Evolutionary conservation across 78 protist genomes (phyloP), one percentile per base, ranked within the genome.

Genomic region (Pelomyxa schiedti): DNA sequence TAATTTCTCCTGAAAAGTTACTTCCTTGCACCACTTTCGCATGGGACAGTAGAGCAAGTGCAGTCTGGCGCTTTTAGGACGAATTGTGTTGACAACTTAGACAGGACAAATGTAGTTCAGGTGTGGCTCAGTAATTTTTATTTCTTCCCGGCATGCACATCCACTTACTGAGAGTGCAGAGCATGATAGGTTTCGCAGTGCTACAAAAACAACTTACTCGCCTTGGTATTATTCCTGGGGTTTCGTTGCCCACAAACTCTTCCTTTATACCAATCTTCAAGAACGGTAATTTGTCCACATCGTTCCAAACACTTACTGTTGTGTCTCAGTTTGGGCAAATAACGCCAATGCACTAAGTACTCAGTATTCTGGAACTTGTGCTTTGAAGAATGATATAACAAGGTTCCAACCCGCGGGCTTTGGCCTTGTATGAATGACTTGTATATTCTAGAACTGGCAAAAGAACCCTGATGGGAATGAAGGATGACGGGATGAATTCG

Each of bases 61-160:
- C 94, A 90, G 37, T 75, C 89, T 2, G 90, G 90, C 5, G 66
- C 73, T 9, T 32, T 95, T 39, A 75, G 98, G 42, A 89, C 94
- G 0, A 95, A 95, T 69, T 95, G 98, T 63, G 86, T 93, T 35
- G 98, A 95, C 75, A 89, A 93, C 72, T 70, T 95, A 0, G 98
- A 95, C 39, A 47, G 98, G 7, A 95, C 98, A 9, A 95, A 95
- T 40, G 97, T 95, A 1, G 93, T 87, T 0, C n/a, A n/a, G n/a
- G n/a, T n/a, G n/a, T n/a, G n/a, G n/a, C n/a, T n/a, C n/a, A n/a
- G n/a, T n/a, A n/a, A n/a, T n/a, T n/a, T n/a, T n/a, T n/a, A n/a
- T n/a, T n/a, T n/a, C n/a, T n/a, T n/a, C n/a, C n/a, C n/a, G n/a
- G n/a, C n/a, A n/a, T n/a, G n/a, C n/a, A n/a, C n/a, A n/a, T n/a